These are phyloP conservation scores for Salvia hispanica DNA, from an alignment of 257 asterid species.

Conservation along the genomic window DNA sequence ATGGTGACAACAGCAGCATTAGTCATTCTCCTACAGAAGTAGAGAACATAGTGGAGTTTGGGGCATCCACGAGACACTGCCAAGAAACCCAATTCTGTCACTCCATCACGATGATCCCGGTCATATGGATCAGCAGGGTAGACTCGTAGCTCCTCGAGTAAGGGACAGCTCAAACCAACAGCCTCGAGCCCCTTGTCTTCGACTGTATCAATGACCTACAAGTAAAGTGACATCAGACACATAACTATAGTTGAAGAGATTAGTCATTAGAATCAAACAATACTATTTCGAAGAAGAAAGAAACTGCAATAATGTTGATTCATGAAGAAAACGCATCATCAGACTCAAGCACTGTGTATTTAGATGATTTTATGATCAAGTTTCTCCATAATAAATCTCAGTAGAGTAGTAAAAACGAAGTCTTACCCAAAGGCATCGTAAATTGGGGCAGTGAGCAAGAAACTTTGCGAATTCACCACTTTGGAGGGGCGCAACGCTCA, in stretches of 20 bases:
- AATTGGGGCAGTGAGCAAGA: constrained; percentile 66
- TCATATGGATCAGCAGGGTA: constrained; percentile 72
- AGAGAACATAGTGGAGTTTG: constrained; percentile 76
- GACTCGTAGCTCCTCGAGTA: constrained; percentile 83
- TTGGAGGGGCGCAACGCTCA: constrained; percentile 55
- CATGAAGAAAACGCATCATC: neutral
- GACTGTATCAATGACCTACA: constrained; percentile 69
- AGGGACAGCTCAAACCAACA: constrained; percentile 70
- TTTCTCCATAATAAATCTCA: constrained; percentile 4
- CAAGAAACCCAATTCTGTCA: constrained; percentile 69
- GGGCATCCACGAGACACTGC: constrained; percentile 85
- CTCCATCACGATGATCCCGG: constrained; percentile 59
- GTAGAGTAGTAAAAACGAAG: constrained; percentile 8
- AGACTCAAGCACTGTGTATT: neutral
- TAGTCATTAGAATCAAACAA: neutral
- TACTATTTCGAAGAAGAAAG: neutral
- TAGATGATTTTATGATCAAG: constrained; percentile 1
- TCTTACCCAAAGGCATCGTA: constrained; percentile 88
- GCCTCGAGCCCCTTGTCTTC: constrained; percentile 87
- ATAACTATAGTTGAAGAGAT: no score
- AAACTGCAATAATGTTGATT: neutral
- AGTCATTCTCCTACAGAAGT: constrained; percentile 86
- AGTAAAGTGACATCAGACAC: neutral
- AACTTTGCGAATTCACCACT: constrained; percentile 64
- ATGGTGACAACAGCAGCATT: constrained; percentile 79